Base-by-base conservation (phyloP, 495 filamentous ascomycete genomes). In the Penicillium subrubescens region DNA sequence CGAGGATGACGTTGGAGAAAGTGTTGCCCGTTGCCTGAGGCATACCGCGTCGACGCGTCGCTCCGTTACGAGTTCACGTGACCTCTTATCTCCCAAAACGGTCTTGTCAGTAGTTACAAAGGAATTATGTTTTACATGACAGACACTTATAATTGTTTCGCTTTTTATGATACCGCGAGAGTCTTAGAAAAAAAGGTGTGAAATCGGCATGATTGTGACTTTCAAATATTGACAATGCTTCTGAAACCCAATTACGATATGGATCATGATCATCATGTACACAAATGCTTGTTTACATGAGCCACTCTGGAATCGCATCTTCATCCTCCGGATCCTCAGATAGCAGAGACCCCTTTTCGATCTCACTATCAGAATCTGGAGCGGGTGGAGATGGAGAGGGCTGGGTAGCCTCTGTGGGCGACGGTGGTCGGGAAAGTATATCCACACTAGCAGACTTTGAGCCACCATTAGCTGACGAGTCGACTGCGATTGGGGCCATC, bases 261-360 rank as follows among this genome's bases (percentile, higher is more conserved):
- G 21, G 43, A 21, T 44, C 43, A 44, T 53, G 2, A 15, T 15
- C 50, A 59, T 23, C 33, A 17, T 25, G 19, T 25, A 23, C 27
- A 37, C 12, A 51, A 35, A 35, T 29, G 21, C 31, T 23, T 23
- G n/a, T 41, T 23, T 41, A 81, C 74, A 82, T 71, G 29, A 89
- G 72, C 87, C 87, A 90, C 23, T 89, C 87, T 15, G 87, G 87
- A 52, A 89, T 85, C 1, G 87, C 87, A 70, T 90, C 88, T 59
- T 89, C 86, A 69, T 90, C 88, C 14, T 89, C 88, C 0, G 88
- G 88, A 63, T 90, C 88, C 57, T 89, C 79, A 0, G 87, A 87
- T 15, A 88, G 64, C 52, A 84, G 63, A 21, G 80, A 82, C 0
- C 75, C 78, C 31, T 76, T 76, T 41, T 84, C 80, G 14, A 79